Conservation (phyloP, 495 filamentous ascomycete genomes). For the Podospora australis region DNA sequence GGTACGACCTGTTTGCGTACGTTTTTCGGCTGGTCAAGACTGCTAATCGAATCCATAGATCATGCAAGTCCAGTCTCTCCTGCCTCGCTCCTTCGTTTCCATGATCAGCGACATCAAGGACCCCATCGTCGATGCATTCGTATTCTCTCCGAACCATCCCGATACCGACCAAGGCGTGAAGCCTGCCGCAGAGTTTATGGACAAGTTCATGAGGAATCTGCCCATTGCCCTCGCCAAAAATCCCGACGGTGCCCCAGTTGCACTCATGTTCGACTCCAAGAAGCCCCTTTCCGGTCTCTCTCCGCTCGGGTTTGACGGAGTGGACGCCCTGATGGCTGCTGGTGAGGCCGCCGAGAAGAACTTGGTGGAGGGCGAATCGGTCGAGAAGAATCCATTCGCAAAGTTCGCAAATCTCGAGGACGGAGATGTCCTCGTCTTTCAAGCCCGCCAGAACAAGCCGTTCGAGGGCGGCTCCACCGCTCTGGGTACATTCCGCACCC, state of each 20-base stretch:
- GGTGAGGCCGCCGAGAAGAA: no score
- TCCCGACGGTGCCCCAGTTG: slow-evolving; percentile 63
- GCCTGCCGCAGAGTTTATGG: slow-evolving; percentile 48
- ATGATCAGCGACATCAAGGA: slow-evolving; percentile 61
- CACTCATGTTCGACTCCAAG: slow-evolving; percentile 64
- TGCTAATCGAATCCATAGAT: slow-evolving; percentile 46
- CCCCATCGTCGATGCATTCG: slow-evolving; percentile 67
- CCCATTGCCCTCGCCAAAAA: slow-evolving; percentile 56
- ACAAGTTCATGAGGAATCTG: slow-evolving; percentile 59
- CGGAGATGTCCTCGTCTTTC: slow-evolving; percentile 72
- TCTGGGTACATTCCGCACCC: slow-evolving; percentile 69
- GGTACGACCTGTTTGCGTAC: slow-evolving; percentile 25
- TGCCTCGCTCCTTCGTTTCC: slow-evolving; percentile 58
- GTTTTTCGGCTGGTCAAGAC: background rate
- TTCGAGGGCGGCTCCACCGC: slow-evolving; percentile 66
- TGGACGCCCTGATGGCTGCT: slow-evolving; percentile 47
- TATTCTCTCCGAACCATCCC: slow-evolving; percentile 40
- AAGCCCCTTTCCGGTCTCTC: slow-evolving; percentile 68
- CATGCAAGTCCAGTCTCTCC: slow-evolving; percentile 50
- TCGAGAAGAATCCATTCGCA: no score
- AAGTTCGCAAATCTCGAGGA: slow-evolving; percentile 31
- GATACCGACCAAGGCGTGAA: slow-evolving; percentile 13
- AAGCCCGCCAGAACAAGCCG: slow-evolving; percentile 61
- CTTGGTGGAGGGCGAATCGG: no score
- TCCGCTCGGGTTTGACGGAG: slow-evolving; percentile 67